phyloP scores from a whole-genome alignment of 2,329 filamentous ascomycete species.

The Ploettnerulaceae sp. region DNA sequence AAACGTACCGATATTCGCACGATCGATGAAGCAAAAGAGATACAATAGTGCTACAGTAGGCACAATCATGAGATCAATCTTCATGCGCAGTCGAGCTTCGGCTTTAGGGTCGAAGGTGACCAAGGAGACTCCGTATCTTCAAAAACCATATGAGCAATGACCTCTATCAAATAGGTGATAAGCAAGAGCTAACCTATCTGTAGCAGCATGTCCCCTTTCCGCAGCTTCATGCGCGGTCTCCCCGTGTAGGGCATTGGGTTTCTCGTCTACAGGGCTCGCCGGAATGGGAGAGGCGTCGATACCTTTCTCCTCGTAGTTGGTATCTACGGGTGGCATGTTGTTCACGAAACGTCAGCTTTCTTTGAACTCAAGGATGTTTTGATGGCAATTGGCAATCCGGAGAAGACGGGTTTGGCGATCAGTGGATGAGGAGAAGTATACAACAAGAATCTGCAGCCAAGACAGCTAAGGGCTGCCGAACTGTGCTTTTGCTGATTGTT shows the following conservation, averaged over 20 bases:
- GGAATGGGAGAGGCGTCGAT: constrained; percentile 5
- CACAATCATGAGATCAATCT: constrained; percentile 61
- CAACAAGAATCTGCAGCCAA: constrained; percentile 1
- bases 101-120: constrained; percentile 52
- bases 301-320: constrained; percentile 2
- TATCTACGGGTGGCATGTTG: neutral
- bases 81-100: constrained; percentile 53
- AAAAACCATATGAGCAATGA: neutral
- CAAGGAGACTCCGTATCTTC: constrained; percentile 43
- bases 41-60: constrained; percentile 64
- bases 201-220: constrained; percentile 28
- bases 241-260: constrained; percentile 11
- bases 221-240: constrained; percentile 27
- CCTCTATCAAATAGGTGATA: neutral
- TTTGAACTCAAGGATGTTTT: neutral
- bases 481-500: neutral
- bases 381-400: neutral
- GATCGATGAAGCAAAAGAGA: constrained; percentile 69
- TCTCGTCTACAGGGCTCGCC: constrained; percentile 13
- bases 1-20: constrained; percentile 64
- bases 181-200: constrained; percentile 24
- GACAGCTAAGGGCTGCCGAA: neutral
- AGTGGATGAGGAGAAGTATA: too few relatives aligned
- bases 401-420: too few relatives aligned
- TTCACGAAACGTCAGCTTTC: neutral